phyloP scores from a whole-genome alignment of 2,329 filamentous ascomycete species.

The Neonectria ditissima region DNA sequence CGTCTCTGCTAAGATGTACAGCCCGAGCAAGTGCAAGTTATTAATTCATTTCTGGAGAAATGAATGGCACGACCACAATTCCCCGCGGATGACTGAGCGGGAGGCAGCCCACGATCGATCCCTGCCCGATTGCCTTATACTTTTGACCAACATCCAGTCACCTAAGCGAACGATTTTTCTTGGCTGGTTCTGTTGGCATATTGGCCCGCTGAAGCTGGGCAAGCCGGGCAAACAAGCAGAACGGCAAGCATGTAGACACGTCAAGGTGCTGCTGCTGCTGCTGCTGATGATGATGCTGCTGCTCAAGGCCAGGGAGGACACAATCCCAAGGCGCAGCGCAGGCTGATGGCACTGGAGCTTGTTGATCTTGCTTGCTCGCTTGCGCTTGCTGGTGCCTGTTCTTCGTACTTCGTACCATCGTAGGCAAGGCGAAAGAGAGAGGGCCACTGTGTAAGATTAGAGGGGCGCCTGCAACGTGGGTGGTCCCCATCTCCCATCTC shows the following conservation, averaged over 20 bases:
- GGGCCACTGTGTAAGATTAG: slow-evolving; percentile 32
- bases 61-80: not conserved
- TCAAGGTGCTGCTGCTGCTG: not conserved
- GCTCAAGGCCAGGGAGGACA: not conserved
- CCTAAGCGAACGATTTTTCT: slow-evolving; percentile 17
- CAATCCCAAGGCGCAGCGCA: slow-evolving; percentile 7
- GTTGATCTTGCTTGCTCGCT: not conserved
- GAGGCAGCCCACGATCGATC: slow-evolving; percentile 24
- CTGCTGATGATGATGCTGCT: not conserved
- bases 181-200: slow-evolving; percentile 3
- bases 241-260: not conserved
- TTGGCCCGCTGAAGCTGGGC: slow-evolving; percentile 1
- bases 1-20: not conserved
- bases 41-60: not conserved
- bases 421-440: slow-evolving; percentile 11
- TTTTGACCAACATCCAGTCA: not conserved
- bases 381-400: slow-evolving; percentile 4
- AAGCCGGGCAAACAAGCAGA: not conserved
- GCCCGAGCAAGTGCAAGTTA: slow-evolving; percentile 4
- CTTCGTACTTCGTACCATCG: not conserved
- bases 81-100: slow-evolving; percentile 1
- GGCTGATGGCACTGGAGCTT: not conserved
- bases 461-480: slow-evolving; percentile 34
- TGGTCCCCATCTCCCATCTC: slow-evolving; percentile 10
- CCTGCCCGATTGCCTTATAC: slow-evolving; percentile 9